phyloP scores from a whole-genome alignment of 768 basidiomycete species.

The Russula vinacea region DNA sequence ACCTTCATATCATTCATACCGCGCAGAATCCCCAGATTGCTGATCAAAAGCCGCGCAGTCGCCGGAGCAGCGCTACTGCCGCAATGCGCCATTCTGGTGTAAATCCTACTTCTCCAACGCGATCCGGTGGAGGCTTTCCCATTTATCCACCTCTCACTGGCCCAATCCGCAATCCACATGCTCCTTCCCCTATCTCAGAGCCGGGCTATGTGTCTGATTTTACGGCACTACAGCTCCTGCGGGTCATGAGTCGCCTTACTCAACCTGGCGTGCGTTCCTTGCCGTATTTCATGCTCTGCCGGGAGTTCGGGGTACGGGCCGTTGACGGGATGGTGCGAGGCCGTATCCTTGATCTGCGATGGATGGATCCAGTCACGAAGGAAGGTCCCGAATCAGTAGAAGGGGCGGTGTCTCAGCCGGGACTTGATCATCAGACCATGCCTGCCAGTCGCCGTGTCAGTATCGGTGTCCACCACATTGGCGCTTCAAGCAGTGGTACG shows the following conservation, averaged over 20 bases:
- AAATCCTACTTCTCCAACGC: constrained; percentile 31
- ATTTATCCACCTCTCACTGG: constrained; percentile 40
- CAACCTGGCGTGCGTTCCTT: constrained; percentile 60
- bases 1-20: constrained; percentile 84
- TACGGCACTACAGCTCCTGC: constrained; percentile 72
- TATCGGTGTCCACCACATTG: constrained; percentile 28
- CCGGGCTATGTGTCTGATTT: constrained; percentile 64
- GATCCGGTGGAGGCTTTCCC: constrained; percentile 36
- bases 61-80: constrained; percentile 32
- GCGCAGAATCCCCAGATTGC: constrained; percentile 50
- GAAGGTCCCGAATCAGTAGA: constrained; percentile 44
- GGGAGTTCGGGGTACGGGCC: constrained; percentile 77
- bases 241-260: constrained; percentile 76
- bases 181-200: constrained; percentile 29
- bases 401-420: constrained; percentile 30
- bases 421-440: constrained; percentile 28
- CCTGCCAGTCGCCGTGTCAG: constrained; percentile 31
- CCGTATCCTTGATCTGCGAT: constrained; percentile 68
- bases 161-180: constrained; percentile 32
- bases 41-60: constrained; percentile 32
- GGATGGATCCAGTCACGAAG: constrained; percentile 67
- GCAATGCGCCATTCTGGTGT: constrained; percentile 31
- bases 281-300: constrained; percentile 77
- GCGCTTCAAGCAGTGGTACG: constrained; percentile 30
- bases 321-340: constrained; percentile 85